Conservation (phyloP, 78 protist species). For the Creolimax fragrantissima region DNA sequence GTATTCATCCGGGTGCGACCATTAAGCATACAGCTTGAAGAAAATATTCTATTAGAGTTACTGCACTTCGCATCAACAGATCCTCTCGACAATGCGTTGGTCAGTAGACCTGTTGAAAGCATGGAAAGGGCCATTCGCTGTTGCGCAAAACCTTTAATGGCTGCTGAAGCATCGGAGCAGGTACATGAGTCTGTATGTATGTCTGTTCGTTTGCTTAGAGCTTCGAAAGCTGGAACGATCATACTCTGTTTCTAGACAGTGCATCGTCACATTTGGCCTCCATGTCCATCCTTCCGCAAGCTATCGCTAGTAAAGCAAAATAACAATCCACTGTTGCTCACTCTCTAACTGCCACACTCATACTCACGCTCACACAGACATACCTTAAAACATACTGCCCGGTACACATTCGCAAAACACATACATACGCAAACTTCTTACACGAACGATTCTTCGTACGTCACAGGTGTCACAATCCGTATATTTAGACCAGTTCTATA, state of each 20-base stretch:
- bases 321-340: no score
- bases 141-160: neutral
- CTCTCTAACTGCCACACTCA: no score
- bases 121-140: neutral
- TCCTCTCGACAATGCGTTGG: neutral
- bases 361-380: no score
- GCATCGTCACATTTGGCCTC: no score
- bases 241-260: no score
- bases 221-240: no score
- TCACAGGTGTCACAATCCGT: neutral
- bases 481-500: neutral
- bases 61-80: neutral
- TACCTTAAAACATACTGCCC: neutral
- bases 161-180: neutral
- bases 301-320: no score
- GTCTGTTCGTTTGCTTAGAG: no score
- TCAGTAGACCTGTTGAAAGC: neutral
- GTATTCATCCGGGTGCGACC: neutral
- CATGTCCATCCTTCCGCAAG: no score
- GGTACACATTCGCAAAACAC: neutral
- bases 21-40: neutral
- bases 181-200: neutral
- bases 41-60: neutral
- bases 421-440: neutral
- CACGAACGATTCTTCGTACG: neutral